These are phyloP conservation scores for Periconia digitata DNA, from an alignment of 2,329 filamentous ascomycete species.

Conservation along the genomic window DNA sequence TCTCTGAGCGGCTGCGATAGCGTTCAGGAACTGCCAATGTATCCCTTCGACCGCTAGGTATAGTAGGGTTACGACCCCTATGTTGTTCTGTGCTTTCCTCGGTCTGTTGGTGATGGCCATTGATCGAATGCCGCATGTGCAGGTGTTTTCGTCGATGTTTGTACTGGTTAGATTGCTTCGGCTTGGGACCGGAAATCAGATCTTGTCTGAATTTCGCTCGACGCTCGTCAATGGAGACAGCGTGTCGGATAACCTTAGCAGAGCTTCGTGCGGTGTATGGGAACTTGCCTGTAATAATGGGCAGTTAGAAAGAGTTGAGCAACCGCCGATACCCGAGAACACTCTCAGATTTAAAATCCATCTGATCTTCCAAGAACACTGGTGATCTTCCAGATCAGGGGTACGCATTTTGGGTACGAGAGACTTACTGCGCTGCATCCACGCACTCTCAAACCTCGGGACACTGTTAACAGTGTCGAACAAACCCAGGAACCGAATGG, in stretches of 20 bases:
- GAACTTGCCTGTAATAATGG: slow-evolving; percentile 57
- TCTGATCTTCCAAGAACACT: too few species aligned
- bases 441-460: slow-evolving; percentile 71
- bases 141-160: slow-evolving; percentile 27
- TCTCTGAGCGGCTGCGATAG: slow-evolving; percentile 37
- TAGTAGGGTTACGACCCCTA: slow-evolving; percentile 13
- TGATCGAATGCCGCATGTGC: slow-evolving; percentile 12
- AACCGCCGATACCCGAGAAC: too few species aligned
- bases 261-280: slow-evolving; percentile 63
- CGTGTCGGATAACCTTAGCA: slow-evolving; percentile 65
- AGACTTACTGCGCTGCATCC: slow-evolving; percentile 67
- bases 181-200: slow-evolving; percentile 56
- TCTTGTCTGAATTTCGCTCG: slow-evolving; percentile 73
- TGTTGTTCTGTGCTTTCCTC: not conserved
- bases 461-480: slow-evolving; percentile 85
- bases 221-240: slow-evolving; percentile 70
- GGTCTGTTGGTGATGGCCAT: slow-evolving; percentile 16
- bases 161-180: slow-evolving; percentile 29
- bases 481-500: slow-evolving; percentile 75
- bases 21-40: slow-evolving; percentile 32
- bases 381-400: too few species aligned
- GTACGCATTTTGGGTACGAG: too few species aligned
- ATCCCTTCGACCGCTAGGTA: slow-evolving; percentile 18
- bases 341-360: too few species aligned
- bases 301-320: not conserved